Evolutionary conservation across 108 stramenopile species (phyloP).

Genomic region (Parietichytrium sp.): DNA sequence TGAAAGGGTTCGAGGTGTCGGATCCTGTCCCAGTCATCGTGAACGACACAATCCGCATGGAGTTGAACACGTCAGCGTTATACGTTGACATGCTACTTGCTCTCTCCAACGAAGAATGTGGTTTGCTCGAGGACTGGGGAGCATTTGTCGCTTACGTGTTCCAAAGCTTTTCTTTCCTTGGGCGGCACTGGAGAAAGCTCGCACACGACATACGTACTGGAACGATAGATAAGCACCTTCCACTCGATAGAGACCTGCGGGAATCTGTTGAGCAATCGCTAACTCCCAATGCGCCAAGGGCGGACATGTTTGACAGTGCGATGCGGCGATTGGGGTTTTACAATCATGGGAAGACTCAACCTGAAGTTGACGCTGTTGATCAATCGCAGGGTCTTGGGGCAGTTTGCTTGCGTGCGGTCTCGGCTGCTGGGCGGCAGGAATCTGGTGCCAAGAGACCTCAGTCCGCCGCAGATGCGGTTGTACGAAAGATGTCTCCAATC

Average conservation of each 20-base stretch:
- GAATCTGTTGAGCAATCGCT: background rate
- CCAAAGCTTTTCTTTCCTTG: background rate
- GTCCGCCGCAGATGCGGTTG: too few species aligned
- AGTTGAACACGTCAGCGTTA: background rate
- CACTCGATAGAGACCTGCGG: background rate
- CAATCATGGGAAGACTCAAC: too few species aligned
- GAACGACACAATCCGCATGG: slow-evolving; percentile 32
- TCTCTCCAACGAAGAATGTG: background rate
- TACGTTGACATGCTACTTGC: slow-evolving; percentile 31
- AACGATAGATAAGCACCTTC: background rate
- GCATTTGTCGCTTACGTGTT: slow-evolving; percentile 36
- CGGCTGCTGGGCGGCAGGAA: too few species aligned
- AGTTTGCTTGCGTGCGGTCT: too few species aligned
- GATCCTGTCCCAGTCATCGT: slow-evolving; percentile 24
- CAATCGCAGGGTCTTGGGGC: too few species aligned
- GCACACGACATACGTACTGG: slow-evolving; percentile 10
- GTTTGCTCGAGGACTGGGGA: background rate
- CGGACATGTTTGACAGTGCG: background rate
- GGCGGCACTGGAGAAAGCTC: slow-evolving; percentile 20
- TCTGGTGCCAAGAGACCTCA: too few species aligned
- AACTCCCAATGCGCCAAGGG: background rate
- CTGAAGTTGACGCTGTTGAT: too few species aligned
- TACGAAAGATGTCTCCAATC: too few species aligned
- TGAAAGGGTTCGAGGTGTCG: background rate
- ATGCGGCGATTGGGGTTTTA: background rate